Evolutionary conservation across 2,329 filamentous ascomycete species (phyloP).

Genomic region (Dactylonectria macrodidyma): DNA sequence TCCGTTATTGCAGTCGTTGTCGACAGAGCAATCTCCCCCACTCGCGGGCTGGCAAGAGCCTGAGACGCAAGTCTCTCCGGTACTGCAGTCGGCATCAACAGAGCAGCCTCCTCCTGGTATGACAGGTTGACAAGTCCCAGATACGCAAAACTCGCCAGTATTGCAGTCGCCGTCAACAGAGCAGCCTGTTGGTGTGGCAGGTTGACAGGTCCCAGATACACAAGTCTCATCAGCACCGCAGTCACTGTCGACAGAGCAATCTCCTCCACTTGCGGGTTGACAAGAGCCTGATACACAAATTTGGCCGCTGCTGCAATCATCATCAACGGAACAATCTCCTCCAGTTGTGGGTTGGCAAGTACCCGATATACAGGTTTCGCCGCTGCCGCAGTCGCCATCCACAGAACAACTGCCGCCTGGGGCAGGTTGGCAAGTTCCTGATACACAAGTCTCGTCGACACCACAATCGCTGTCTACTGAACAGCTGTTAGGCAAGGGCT

Average conservation of each 20-base stretch:
- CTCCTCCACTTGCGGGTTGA: neutral
- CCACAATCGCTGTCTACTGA: neutral
- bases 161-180: neutral
- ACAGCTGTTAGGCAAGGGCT: neutral
- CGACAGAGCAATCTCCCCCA: neutral
- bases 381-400: neutral
- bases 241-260: neutral
- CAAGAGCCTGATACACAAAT: neutral
- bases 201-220: too few species aligned
- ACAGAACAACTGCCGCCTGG: neutral
- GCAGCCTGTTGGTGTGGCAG: neutral
- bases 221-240: neutral
- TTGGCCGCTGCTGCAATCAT: slow-evolving; percentile 6
- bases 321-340: neutral
- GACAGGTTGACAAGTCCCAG: neutral
- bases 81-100: neutral
- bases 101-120: neutral
- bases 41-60: neutral
- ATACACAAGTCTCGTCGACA: neutral
- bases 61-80: neutral
- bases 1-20: slow-evolving; percentile 7
- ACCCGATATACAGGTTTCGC: slow-evolving; percentile 2
- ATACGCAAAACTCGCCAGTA: neutral
- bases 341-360: neutral
- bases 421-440: neutral